Conservation (phyloP, 1,139 yeast genomes). For the Zygoascus hellenicus region DNA sequence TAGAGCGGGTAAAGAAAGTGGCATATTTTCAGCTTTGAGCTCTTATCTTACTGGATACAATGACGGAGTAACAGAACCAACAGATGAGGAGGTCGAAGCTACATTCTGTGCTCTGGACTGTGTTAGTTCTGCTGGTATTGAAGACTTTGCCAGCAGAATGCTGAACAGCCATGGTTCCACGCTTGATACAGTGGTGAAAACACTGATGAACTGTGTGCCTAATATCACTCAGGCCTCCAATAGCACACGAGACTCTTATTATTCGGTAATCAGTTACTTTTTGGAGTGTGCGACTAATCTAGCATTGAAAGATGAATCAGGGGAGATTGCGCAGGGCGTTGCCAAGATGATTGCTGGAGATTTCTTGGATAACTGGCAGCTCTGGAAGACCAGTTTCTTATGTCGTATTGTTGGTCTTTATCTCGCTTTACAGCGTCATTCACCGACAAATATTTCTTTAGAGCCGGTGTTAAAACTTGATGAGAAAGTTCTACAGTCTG, state of each 20-base stretch:
- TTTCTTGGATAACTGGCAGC: slow-evolving; percentile 4
- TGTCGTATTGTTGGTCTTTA: slow-evolving; percentile 6
- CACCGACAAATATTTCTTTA: background rate
- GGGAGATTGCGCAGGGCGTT: slow-evolving; percentile 6
- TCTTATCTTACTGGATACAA: slow-evolving; percentile 83
- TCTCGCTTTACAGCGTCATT: slow-evolving; percentile 3
- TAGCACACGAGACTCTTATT: slow-evolving; percentile 20
- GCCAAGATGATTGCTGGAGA: slow-evolving; percentile 1
- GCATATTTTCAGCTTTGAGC: slow-evolving; percentile 82
- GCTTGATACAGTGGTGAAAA: slow-evolving; percentile 15
- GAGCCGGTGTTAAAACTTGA: slow-evolving; percentile 8
- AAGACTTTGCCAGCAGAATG: slow-evolving; percentile 41
- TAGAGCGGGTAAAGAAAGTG: slow-evolving; percentile 58
- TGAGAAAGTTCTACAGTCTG: background rate
- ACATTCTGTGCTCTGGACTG: slow-evolving; percentile 82
- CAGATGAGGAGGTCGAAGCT: slow-evolving; percentile 84
- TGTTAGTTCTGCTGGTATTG: slow-evolving; percentile 58
- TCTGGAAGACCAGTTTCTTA: slow-evolving; percentile 7
- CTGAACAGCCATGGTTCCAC: slow-evolving; percentile 12
- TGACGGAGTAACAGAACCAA: slow-evolving; percentile 86
- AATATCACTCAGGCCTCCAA: slow-evolving; percentile 21
- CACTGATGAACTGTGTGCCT: slow-evolving; percentile 27
- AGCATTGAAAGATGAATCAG: slow-evolving; percentile 16
- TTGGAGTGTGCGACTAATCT: slow-evolving; percentile 24
- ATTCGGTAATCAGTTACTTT: slow-evolving; percentile 22